Evolutionary conservation across 148 eudicot genomes (phyloP), one percentile per base, ranked within the genome.

Genomic region (Fagopyrum tataricum): DNA sequence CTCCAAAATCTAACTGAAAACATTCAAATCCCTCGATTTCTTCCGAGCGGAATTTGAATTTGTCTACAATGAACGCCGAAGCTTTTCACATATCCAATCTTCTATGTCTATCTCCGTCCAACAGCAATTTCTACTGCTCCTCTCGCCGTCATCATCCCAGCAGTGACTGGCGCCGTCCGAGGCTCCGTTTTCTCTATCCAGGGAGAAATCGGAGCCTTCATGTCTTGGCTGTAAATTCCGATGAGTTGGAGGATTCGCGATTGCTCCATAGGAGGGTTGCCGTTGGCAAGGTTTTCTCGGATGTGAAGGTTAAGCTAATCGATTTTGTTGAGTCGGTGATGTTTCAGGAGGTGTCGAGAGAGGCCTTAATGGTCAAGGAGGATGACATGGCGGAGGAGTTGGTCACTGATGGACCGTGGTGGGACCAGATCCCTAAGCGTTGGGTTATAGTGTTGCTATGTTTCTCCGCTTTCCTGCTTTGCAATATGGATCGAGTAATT

Each of bases 401-500:
- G 2, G 79, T 44, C 0, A 76, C 18, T 44, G 72, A 58, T 72
- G 64, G 73, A 66, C 78, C 83, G 21, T 91, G 96, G 98, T 87
- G 90, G 94, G 83, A 89, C 71, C 82, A 87, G 90, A 89, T 93
- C 72, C 98, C 98, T 0, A 93, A 89, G 73, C 88, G 98, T 14
- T 93, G 97, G 95, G 78, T 81, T 49, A 93, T 93, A 71, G 98
- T 93, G 42, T 31, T 91, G 20, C 78, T 93, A 72, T 93, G 98
- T 72, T 91, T 87, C 82, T 89, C 98, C 0, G 95, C 98, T 55
- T 93, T 93, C 73, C 90, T 93, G 17, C 97, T 93, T 24, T 93
- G 98, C 85, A 93, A 93, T 64, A 93, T 93, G 98, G 98, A 93
- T 81, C 82, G 98, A 80, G 98, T 93, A 87, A 83, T 83, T 42